Evolutionary conservation across 164 flowering plant species (phyloP), one percentile per base, ranked within the genome.

Genomic region (Vitis rupestris): DNA sequence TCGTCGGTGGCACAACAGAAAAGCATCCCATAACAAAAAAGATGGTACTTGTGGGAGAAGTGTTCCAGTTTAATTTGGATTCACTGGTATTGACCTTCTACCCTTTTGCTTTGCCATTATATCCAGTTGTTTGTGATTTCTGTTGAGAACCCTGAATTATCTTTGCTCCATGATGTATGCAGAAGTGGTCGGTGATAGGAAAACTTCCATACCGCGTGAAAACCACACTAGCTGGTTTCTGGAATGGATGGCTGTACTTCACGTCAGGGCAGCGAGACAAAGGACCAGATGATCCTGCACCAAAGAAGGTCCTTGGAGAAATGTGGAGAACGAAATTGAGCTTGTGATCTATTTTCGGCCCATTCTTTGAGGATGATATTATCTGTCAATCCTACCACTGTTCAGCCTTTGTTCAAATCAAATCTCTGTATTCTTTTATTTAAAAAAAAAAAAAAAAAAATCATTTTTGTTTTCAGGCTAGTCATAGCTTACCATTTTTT

Each of bases 171-270:
- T 11, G 50, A 49, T 63, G n/a, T 44, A 50, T 69, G 50, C 85
- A 88, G 94, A 83, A 86, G 67, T 90, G 94, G 94, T 79, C 87
- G 1, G 89, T 88, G 63, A 63, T 23, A 84, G 90, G 19, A 87
- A 23, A 81, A 64, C 82, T 88, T 74, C 94, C 94, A 57, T 90
- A 0, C 63, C 86, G 94, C 3, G 80, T 86, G 29, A 90, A 90
- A 78, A 90, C 92, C 0, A 85, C 92, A 31, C 79, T 88, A 29
- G 90, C 74, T 64, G 91, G 89, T 3, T 84, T 72, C 74, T 90
- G 92, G 94, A 66, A 89, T 61, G 91, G 91, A 23, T 85, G 85
- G 87, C 65, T 89, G 70, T 89, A 89, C 70, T 87, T 89, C 80
- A 87, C 94, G 2, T 89, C 94, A 0, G 94, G 94, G 27, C 92